Evolutionary conservation across 2,329 filamentous ascomycete species (phyloP).

Genomic region (Penicillium frequentans): DNA sequence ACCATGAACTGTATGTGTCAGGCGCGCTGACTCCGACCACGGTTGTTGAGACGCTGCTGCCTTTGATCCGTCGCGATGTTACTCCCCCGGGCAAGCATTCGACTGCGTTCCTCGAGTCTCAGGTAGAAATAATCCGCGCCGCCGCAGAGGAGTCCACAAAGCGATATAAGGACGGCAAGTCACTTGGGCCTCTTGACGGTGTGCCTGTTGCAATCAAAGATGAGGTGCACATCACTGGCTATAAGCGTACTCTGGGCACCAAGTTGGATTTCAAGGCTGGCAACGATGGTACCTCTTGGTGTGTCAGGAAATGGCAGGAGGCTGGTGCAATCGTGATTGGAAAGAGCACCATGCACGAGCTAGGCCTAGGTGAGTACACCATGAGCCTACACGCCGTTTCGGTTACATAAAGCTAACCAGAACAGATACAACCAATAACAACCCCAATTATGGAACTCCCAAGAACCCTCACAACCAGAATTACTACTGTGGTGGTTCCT

Average conservation of each 20-base stretch:
- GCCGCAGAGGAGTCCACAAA: slow-evolving; percentile 72
- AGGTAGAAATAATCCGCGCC: slow-evolving; percentile 61
- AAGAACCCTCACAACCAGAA: slow-evolving; percentile 72
- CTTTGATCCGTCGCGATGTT: slow-evolving; percentile 64
- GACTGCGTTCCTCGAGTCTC: slow-evolving; percentile 69
- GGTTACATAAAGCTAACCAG: background rate
- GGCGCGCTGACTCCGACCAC: slow-evolving; percentile 70
- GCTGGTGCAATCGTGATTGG: slow-evolving; percentile 74
- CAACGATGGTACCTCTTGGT: slow-evolving; percentile 64
- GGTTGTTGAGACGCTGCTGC: slow-evolving; percentile 70
- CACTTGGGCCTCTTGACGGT: slow-evolving; percentile 72
- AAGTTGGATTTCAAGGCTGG: slow-evolving; percentile 56
- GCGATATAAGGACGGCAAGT: slow-evolving; percentile 66
- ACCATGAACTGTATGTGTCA: slow-evolving; percentile 70
- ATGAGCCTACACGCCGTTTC: background rate
- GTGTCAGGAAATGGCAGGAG: slow-evolving; percentile 68
- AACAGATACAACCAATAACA: slow-evolving; percentile 77
- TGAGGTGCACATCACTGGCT: slow-evolving; percentile 71
- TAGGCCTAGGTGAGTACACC: slow-evolving; percentile 60
- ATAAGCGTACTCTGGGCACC: slow-evolving; percentile 66
- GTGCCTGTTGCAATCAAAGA: slow-evolving; percentile 84
- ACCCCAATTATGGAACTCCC: slow-evolving; percentile 71
- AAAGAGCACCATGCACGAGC: slow-evolving; percentile 77
- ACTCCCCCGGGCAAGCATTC: slow-evolving; percentile 61
- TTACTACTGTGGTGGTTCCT: slow-evolving; percentile 81